Base-by-base conservation (phyloP, 2,329 filamentous ascomycete genomes). In the Aspergillus sp. region DNA sequence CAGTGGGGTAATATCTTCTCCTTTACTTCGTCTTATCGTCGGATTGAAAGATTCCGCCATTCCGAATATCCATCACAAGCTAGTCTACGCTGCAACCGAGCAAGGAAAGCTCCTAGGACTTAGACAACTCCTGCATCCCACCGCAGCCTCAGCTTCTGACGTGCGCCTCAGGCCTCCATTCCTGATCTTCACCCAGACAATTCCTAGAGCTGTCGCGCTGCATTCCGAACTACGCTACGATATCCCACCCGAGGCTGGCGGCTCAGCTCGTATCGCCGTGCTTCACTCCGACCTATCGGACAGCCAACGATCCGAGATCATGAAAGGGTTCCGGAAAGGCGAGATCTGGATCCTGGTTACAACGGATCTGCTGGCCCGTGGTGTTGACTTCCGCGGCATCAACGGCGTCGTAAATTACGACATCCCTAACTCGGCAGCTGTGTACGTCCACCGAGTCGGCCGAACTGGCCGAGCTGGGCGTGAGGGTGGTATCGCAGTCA, bases 391-490 rank as follows among this genome's bases (percentile, higher is more conserved):
- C 71, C 82, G 86, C 6, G 93, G 93, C 43, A 83, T 98, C 52
- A 96, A 96, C 60, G 89, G 90, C 41, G 90, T 98, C 0, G 86
- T 98, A 44, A 98, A 97, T 69, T 98, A 96, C 70, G 93, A 98
- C 65, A 88, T 96, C 6, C 93, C 93, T 0, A 88, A 84, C n/a
- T 90, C 86, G 0, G 85, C 86, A 4, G 91, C 90, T 0, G 82
- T 82, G 1, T 98, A 98, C 62, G 86, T 98, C 5, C 93, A 98
- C 69, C 86, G 93, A 7, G 89, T 93, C 0, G 93, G 93, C 0
- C 80, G 93, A 41, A 97, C 93, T 0, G 93, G 91, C 0, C 79
- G 93, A 26, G 93, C 90, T 0, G 93, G 93, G 0, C 79, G 90
- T 27, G 81, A 86, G 59, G 90, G 90, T 19, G 93, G 93, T 42